Percentiles rank a stretch among this genome's conserved stretches.
Evolutionary conservation across 306 rosid genomes (phyloP).

Genomic region (Rosa persica): DNA sequence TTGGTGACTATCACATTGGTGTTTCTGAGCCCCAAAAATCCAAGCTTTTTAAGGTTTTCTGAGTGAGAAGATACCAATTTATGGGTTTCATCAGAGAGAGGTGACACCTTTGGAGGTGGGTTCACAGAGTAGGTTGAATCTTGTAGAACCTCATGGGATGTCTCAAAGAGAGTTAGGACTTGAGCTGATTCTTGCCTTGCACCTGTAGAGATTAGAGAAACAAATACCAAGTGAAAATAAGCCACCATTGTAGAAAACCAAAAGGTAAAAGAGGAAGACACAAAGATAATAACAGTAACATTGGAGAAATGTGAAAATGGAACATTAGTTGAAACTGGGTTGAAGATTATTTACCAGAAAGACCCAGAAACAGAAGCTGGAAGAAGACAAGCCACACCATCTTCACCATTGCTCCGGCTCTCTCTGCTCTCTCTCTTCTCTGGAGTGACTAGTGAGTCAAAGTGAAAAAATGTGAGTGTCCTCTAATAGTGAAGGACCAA

Average conservation of each 20-base stretch:
- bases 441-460: neutral
- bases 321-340: conserved; percentile 13
- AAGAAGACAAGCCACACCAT: conserved; percentile 34
- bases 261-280: neutral
- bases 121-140: conserved; percentile 47
- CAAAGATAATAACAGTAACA: conserved; percentile 2
- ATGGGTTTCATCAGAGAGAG: conserved; percentile 37
- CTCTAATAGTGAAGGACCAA: neutral
- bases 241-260: neutral
- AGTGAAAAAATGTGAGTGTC: neutral
- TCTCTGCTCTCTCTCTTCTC: neutral
- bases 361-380: conserved; percentile 40
- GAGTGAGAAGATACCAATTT: conserved; percentile 48
- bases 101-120: conserved; percentile 35
- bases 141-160: conserved; percentile 31
- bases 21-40: conserved; percentile 41
- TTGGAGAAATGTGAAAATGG: neutral
- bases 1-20: conserved; percentile 32
- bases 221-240: neutral
- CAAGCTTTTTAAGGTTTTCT: conserved; percentile 51
- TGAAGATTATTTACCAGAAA: conserved; percentile 43
- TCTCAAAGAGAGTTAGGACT: conserved; percentile 45
- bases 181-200: conserved; percentile 52
- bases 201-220: conserved; percentile 43
- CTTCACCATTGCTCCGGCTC: conserved; percentile 28